Evolutionary conservation across 805 yeast genomes (phyloP), one percentile per base, ranked within the genome.

Genomic region (Komagataella ulmi): DNA sequence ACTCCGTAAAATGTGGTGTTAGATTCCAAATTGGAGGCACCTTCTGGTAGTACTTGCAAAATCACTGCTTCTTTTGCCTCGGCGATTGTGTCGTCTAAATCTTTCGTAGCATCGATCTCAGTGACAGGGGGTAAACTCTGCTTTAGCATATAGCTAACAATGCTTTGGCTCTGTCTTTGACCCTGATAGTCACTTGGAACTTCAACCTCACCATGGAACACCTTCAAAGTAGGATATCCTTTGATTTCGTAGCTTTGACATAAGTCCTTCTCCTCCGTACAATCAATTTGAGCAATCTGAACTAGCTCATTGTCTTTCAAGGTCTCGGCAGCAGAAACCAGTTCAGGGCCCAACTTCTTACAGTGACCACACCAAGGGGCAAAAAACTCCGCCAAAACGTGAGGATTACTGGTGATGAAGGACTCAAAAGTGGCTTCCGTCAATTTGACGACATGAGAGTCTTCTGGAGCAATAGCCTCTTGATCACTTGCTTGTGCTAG

Each of bases 301-400:
- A 86, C 82, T 12, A 7, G 40, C 51, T 77, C 71, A 55, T 85
- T 78, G 50, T 73, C 77, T 49, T 73, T 74, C 63, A 86, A 73
- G 17, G 62, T 59, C 58, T 82, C 80, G 50, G 91, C 88, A 50
- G 96, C 96, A 59, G 77, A 67, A 51, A 80, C 72, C 58, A 76
- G 86, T 66, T 88, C 83, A 43, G 96, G 96, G 10, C 88, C 96
- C 57, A 88, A 71, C 49, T 77, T 77, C 74, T 90, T 88, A 76
- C 97, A 90, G 72, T 90, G 93, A 17, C 97, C 97, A 75, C 97
- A 90, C 97, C 98, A 91, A 65, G 97, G 95, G 17, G 96, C 96
- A 66, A 83, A 88, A 69, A 88, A 88, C 69, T 88, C 95, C 18
- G 91, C 85, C 55, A 88, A 70, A 19, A 88, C 95, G 58, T 90